A percentile compares a stretch with the other conserved stretches of the same genome.
Conservation (phyloP, 768 basidiomycete genomes). For the Hortiboletus flavorubellus region DNA sequence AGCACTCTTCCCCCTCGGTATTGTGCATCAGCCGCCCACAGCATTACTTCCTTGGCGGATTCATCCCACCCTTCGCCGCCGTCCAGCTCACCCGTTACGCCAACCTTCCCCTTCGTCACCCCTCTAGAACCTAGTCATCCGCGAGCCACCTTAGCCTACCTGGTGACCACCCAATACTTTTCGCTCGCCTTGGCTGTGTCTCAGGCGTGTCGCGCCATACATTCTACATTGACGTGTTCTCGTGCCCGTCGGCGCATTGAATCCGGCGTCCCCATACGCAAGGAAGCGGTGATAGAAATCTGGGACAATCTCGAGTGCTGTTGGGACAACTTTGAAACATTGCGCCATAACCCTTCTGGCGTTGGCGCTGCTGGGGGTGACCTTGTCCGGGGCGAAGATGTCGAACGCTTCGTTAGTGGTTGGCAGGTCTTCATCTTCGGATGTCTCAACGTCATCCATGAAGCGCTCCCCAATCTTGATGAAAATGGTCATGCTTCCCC, state of each 20-base stretch:
- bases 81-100: slow-evolving; percentile 19
- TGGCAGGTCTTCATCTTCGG: slow-evolving; percentile 96
- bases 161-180: slow-evolving; percentile 57
- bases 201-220: slow-evolving; percentile 72
- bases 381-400: slow-evolving; percentile 46
- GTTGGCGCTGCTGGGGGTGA: slow-evolving; percentile 36
- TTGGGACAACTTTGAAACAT: slow-evolving; percentile 79
- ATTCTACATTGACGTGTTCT: slow-evolving; percentile 73
- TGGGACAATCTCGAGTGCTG: slow-evolving; percentile 81
- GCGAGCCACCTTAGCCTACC: slow-evolving; percentile 42
- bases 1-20: slow-evolving; percentile 49
- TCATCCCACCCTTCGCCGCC: slow-evolving; percentile 35
- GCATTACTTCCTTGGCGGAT: slow-evolving; percentile 32
- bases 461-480: slow-evolving; percentile 55
- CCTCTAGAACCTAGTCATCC: slow-evolving; percentile 25
- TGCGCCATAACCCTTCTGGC: slow-evolving; percentile 46
- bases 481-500: slow-evolving; percentile 41
- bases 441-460: slow-evolving; percentile 85
- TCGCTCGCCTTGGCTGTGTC: slow-evolving; percentile 73
- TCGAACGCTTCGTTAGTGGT: slow-evolving; percentile 69
- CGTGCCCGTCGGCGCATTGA: slow-evolving; percentile 60
- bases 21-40: slow-evolving; percentile 24
- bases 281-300: slow-evolving; percentile 64
- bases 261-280: slow-evolving; percentile 53
- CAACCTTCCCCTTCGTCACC: slow-evolving; percentile 24